Conservation (phyloP, 257 asterid genomes). For the Solanum tarijense region DNA sequence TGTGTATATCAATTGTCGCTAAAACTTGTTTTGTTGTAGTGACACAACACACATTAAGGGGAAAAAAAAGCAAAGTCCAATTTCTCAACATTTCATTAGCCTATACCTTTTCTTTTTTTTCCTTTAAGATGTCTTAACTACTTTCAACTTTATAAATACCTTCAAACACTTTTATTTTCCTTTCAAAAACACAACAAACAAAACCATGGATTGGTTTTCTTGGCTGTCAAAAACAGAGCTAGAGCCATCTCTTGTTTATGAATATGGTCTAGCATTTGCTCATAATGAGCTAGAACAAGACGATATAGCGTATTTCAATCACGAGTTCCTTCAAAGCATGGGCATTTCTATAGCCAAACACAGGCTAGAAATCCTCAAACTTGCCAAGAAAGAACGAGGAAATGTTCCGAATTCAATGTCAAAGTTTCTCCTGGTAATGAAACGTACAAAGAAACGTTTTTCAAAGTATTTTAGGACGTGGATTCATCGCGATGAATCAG, state of each 20-base stretch:
- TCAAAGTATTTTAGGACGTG: constrained; percentile 32
- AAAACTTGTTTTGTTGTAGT: no score
- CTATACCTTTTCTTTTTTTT: not conserved
- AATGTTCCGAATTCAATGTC: constrained; percentile 26
- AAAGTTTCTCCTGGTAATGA: constrained; percentile 39
- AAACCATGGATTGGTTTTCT: constrained; percentile 41
- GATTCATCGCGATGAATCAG: constrained; percentile 35
- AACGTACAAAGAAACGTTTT: constrained; percentile 41
- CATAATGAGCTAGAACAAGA: constrained; percentile 45
- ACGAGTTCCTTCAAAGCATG: constrained; percentile 45
- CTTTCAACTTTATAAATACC: not conserved
- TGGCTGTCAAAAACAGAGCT: constrained; percentile 40
- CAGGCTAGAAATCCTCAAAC: constrained; percentile 66
- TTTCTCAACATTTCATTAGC: not conserved
- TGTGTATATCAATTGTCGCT: no score
- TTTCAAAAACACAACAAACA: not conserved
- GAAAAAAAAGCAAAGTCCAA: not conserved
- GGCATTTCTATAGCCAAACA: constrained; percentile 56
- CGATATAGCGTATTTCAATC: constrained; percentile 36
- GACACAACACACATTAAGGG: not conserved
- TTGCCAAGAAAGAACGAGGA: constrained; percentile 19
- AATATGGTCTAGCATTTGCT: constrained; percentile 28
- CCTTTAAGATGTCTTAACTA: not conserved
- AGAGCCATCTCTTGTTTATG: constrained; percentile 34
- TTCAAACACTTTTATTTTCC: not conserved